These are phyloP conservation scores for Scytalidium sp. DNA, from an alignment of 2,329 filamentous ascomycete genomes.

Conservation along the genomic window DNA sequence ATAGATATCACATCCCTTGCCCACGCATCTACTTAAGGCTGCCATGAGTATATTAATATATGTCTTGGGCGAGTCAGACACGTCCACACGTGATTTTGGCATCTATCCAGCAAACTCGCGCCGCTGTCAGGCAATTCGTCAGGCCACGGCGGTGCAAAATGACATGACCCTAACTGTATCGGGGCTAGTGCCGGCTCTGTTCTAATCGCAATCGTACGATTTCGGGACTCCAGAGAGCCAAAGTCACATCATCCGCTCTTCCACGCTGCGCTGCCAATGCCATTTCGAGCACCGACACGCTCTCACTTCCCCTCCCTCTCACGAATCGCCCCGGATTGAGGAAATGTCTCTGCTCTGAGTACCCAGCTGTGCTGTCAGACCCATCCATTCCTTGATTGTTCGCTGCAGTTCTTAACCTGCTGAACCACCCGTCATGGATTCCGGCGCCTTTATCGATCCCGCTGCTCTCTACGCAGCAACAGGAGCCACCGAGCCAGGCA, in stretches of 20 bases:
- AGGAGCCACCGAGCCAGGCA: not conserved
- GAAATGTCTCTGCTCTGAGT: not conserved
- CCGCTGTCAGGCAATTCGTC: not conserved
- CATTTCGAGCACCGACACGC: not conserved
- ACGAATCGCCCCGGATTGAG: not conserved
- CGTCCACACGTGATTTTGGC: not conserved
- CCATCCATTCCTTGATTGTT: not conserved
- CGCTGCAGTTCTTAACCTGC: not conserved
- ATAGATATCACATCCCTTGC: too few relatives aligned
- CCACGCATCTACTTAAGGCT: too few relatives aligned
- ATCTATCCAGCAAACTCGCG: not conserved
- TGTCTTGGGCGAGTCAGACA: too few relatives aligned
- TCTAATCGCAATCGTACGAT: not conserved
- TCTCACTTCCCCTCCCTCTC: not conserved
- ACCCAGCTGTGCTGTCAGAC: not conserved
- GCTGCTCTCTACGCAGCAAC: not conserved
- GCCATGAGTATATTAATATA: too few relatives aligned
- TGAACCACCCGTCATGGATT: not conserved
- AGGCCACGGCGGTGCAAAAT: not conserved
- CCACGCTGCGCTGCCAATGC: not conserved
- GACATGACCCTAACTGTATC: not conserved
- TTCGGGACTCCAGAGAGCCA: not conserved
- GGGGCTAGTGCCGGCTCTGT: not conserved
- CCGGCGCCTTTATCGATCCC: not conserved
- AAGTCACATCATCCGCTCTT: not conserved